A percentile compares a stretch with the other conserved stretches of the same genome.
Conservation (phyloP, 139 green algal genomes). For the Dunaliella primolecta region DNA sequence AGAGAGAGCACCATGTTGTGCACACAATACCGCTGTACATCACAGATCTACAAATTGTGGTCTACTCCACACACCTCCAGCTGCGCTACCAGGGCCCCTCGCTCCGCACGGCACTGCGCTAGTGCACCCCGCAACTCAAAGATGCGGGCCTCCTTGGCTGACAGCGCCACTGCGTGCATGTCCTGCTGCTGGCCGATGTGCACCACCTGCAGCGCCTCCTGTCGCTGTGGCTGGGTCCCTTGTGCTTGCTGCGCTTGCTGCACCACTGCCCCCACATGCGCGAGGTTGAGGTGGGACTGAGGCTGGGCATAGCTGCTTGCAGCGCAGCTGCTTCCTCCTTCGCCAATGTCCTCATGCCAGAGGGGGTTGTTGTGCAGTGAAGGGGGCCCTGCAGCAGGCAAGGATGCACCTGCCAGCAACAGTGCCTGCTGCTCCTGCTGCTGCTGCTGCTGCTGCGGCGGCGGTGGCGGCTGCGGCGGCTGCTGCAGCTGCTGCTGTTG, state of each 20-base stretch:
- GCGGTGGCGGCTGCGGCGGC: neutral
- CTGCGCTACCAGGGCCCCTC: slow-evolving; percentile 4
- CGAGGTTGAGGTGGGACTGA: neutral
- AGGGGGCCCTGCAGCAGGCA: no score
- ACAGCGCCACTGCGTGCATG: neutral
- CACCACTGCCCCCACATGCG: neutral
- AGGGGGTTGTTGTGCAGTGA: no score
- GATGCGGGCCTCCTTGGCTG: slow-evolving; percentile 37
- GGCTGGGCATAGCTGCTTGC: neutral
- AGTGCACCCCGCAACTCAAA: slow-evolving; percentile 37
- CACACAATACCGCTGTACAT: no score
- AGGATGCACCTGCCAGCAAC: no score
- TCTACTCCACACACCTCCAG: slow-evolving; percentile 19
- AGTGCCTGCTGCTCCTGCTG: no score
- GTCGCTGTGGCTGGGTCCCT: neutral
- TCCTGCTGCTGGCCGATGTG: neutral
- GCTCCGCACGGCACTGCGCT: slow-evolving; percentile 20
- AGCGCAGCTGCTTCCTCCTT: neutral
- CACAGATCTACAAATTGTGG: no score
- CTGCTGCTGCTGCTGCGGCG: slow-evolving; percentile 11
- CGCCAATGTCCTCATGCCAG: neutral
- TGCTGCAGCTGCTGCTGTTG: slow-evolving; percentile 3
- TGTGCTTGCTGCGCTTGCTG: neutral
- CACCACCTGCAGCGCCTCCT: neutral
- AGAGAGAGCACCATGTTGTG: no score